phyloP scores from a whole-genome alignment of 2,329 filamentous ascomycete species.

The Proliferodiscus dingleyae region DNA sequence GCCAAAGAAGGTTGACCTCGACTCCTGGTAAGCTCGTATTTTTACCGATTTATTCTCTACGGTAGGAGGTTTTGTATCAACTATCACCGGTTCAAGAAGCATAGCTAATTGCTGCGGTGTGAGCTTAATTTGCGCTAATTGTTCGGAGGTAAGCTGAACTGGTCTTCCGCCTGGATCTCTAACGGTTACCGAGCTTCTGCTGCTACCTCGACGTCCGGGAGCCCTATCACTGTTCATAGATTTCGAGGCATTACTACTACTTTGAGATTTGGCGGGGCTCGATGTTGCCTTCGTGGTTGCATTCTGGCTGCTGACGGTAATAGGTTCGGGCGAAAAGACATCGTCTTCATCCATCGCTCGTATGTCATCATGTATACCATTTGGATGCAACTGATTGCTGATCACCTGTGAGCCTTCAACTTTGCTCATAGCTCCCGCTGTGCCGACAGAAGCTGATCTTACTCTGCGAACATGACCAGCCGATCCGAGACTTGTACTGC shows the following conservation, averaged over 20 bases:
- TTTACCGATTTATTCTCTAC: too few relatives aligned
- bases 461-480: conserved; percentile 11
- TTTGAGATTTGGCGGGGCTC: too few relatives aligned
- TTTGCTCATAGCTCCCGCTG: conserved; percentile 10
- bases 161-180: too few relatives aligned
- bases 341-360: conserved; percentile 18
- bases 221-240: too few relatives aligned
- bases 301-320: not conserved
- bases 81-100: conserved; percentile 25
- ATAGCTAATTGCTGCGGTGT: conserved; percentile 28
- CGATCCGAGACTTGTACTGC: not conserved
- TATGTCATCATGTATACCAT: conserved; percentile 12
- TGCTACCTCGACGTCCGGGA: too few relatives aligned
- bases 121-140: conserved; percentile 11
- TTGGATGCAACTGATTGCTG: conserved; percentile 23
- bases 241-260: too few relatives aligned
- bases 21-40: too few relatives aligned
- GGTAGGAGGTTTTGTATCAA: conserved; percentile 28
- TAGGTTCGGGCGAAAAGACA: conserved; percentile 21
- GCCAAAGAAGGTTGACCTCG: conserved; percentile 47
- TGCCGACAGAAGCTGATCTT: conserved; percentile 9
- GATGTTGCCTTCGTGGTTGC: not conserved
- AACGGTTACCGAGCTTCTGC: too few relatives aligned
- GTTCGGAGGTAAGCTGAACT: too few relatives aligned
- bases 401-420: conserved; percentile 15